Conservation (phyloP, 768 basidiomycete species). For the Pilatotrama ljubarskyi region DNA sequence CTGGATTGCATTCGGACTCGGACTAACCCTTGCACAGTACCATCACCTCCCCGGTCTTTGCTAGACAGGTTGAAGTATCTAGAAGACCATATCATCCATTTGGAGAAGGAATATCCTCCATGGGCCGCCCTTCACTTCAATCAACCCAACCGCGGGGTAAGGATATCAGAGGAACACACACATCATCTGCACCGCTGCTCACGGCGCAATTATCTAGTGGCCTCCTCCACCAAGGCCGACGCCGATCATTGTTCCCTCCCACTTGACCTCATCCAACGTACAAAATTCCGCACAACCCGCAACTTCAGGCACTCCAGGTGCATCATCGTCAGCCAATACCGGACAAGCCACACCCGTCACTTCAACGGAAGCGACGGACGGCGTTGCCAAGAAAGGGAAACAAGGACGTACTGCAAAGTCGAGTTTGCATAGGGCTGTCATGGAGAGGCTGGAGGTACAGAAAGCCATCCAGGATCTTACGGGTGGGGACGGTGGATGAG, state of each 20-base stretch:
- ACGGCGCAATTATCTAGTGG: slow-evolving; percentile 51
- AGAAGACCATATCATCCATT: slow-evolving; percentile 72
- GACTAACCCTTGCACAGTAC: slow-evolving; percentile 45
- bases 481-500: slow-evolving; percentile 8
- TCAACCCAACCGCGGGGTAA: slow-evolving; percentile 76
- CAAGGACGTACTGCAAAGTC: slow-evolving; percentile 44
- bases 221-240: slow-evolving; percentile 78
- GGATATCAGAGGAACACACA: too few species aligned
- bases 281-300: background rate
- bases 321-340: background rate
- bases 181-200: too few species aligned
- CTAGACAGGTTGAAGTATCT: slow-evolving; percentile 65
- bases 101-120: slow-evolving; percentile 83
- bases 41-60: slow-evolving; percentile 65
- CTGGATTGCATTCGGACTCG: background rate
- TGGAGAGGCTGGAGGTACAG: slow-evolving; percentile 75
- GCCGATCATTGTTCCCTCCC: slow-evolving; percentile 76
- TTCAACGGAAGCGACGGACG: background rate
- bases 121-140: slow-evolving; percentile 91
- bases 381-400: slow-evolving; percentile 28
- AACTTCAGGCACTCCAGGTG: background rate
- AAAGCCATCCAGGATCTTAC: slow-evolving; percentile 59
- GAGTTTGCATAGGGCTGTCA: slow-evolving; percentile 70
- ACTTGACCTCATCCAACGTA: slow-evolving; percentile 42
- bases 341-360: slow-evolving; percentile 3